phyloP scores from a whole-genome alignment of 352 stramenopile genomes.

The Globisporangium paddicum region DNA sequence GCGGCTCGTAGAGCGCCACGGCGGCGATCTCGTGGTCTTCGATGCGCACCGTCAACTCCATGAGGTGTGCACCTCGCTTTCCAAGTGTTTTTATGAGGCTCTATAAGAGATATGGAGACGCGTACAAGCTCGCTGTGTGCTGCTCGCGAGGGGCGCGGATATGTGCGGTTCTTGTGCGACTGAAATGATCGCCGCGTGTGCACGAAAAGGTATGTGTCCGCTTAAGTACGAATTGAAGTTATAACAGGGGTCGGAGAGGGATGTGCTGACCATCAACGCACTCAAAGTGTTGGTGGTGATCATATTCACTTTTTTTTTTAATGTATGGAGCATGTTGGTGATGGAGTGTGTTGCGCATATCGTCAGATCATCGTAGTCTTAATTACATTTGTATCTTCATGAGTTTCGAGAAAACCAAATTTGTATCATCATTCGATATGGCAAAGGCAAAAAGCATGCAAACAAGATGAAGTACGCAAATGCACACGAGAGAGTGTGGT shows the following conservation, averaged over 20 bases:
- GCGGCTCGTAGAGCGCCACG: slow-evolving; percentile 56
- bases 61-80: neutral
- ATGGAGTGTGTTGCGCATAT: slow-evolving; percentile 6
- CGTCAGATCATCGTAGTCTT: slow-evolving; percentile 90
- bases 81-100: neutral
- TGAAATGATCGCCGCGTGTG: slow-evolving; percentile 1
- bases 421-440: slow-evolving; percentile 70
- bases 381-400: slow-evolving; percentile 58
- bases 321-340: neutral
- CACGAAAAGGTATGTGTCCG: neutral
- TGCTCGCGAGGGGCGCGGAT: neutral
- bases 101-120: too few species aligned
- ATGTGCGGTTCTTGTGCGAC: neutral
- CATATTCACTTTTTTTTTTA: too few species aligned
- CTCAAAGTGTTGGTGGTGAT: neutral
- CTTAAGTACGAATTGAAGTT: slow-evolving; percentile 10
- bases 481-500: neutral
- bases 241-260: too few species aligned
- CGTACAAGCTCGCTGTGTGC: too few species aligned
- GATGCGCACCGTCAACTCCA: slow-evolving; percentile 29
- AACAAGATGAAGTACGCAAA: neutral
- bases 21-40: slow-evolving; percentile 45
- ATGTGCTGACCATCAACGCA: too few species aligned
- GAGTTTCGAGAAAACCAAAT: slow-evolving; percentile 47
- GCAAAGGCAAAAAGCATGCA: neutral